Conservation (phyloP, 1,284 basidiomycete genomes). For the Kwoniella shivajii region DNA sequence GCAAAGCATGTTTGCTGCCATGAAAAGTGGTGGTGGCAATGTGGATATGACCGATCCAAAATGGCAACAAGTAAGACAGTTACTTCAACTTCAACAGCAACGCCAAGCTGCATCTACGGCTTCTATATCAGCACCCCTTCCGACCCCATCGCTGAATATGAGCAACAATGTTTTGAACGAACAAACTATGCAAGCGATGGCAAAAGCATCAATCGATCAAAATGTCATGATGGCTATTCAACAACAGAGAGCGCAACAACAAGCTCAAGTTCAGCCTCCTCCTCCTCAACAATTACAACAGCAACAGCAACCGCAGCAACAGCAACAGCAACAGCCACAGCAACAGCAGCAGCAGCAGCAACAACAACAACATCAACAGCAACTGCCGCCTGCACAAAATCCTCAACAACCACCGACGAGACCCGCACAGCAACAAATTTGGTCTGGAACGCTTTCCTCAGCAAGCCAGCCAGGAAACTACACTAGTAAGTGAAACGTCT, state of each 20-base stretch:
- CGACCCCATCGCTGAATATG: not conserved
- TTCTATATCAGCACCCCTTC: not conserved
- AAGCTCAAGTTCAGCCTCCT: not conserved
- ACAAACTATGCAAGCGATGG: not conserved
- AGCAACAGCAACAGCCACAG: not conserved
- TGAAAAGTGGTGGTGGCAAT: constrained; percentile 13
- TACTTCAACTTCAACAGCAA: constrained; percentile 22
- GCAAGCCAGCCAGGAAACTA: constrained; percentile 1
- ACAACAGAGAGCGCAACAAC: constrained; percentile 23
- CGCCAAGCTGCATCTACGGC: not conserved
- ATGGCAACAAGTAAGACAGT: constrained; percentile 25
- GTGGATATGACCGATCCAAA: constrained; percentile 21
- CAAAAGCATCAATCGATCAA: constrained; percentile 9
- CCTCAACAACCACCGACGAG: not conserved
- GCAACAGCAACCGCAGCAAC: constrained; percentile 14
- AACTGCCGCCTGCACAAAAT: not conserved
- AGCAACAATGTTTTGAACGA: no score
- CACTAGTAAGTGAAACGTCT: not conserved
- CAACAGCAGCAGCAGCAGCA: not conserved
- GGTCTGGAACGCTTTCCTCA: constrained; percentile 18
- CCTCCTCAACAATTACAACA: constrained; percentile 10
- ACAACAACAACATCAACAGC: not conserved
- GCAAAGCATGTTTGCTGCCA: constrained; percentile 18
- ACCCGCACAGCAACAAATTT: constrained; percentile 4
- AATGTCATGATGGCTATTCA: constrained; percentile 23